These are phyloP conservation scores for Torulaspora microellipsoides DNA, from an alignment of 805 yeast genomes.

Conservation along the genomic window DNA sequence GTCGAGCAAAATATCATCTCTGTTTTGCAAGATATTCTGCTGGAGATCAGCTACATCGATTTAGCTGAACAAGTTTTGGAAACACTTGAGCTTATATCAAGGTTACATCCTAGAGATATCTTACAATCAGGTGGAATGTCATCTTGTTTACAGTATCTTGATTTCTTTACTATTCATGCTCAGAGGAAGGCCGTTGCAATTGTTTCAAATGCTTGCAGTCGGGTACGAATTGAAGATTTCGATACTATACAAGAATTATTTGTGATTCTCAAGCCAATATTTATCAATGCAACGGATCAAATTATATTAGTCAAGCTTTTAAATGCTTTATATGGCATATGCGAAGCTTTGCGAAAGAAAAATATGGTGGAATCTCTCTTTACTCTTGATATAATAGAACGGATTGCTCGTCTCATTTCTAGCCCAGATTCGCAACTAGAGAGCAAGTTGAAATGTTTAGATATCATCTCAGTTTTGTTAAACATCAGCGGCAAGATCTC, in stretches of 20 bases:
- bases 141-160: slow-evolving; percentile 68
- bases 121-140: slow-evolving; percentile 55
- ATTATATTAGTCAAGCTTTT: slow-evolving; percentile 20
- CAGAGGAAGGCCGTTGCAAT: slow-evolving; percentile 76
- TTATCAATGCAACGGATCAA: slow-evolving; percentile 51
- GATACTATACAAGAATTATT: slow-evolving; percentile 51
- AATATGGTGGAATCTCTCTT: slow-evolving; percentile 23
- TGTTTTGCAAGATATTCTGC: slow-evolving; percentile 57
- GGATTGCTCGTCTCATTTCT: slow-evolving; percentile 30
- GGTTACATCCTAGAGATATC: slow-evolving; percentile 48
- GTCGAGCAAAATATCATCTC: slow-evolving; percentile 63
- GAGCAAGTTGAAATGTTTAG: slow-evolving; percentile 32
- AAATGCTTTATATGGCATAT: slow-evolving; percentile 25
- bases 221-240: slow-evolving; percentile 43
- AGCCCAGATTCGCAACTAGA: slow-evolving; percentile 30
- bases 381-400: slow-evolving; percentile 32
- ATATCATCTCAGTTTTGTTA: slow-evolving; percentile 44
- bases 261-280: slow-evolving; percentile 51
- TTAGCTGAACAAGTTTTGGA: slow-evolving; percentile 87
- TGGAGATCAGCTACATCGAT: slow-evolving; percentile 80
- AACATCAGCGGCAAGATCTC: slow-evolving; percentile 42
- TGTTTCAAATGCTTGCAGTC: slow-evolving; percentile 63
- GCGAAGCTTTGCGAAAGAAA: slow-evolving; percentile 22
- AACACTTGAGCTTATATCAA: slow-evolving; percentile 62
- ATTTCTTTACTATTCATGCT: slow-evolving; percentile 84